These are phyloP conservation scores for Blakeslea trispora DNA, from an alignment of 371 early-diverging fungal genomes.

Conservation along the genomic window DNA sequence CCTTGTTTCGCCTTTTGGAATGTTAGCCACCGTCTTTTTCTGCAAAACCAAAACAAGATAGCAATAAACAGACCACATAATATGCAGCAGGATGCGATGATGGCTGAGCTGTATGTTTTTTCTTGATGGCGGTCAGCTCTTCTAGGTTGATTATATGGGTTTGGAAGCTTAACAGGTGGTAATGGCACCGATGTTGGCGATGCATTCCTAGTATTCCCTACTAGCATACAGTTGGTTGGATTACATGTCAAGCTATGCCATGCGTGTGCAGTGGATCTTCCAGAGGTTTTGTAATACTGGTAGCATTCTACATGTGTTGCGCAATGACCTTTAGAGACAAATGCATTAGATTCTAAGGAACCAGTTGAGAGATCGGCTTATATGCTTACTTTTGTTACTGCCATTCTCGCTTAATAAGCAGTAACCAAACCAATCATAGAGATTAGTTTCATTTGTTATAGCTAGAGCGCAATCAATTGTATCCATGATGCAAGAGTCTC, in stretches of 20 bases:
- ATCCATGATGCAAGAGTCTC: slow-evolving; percentile 40
- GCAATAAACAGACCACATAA: not conserved
- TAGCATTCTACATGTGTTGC: slow-evolving; percentile 46
- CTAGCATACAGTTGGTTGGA: slow-evolving; percentile 33
- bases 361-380: slow-evolving; percentile 1
- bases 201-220: slow-evolving; percentile 17
- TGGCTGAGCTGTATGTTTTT: not conserved
- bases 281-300: slow-evolving; percentile 36
- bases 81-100: slow-evolving; percentile 25
- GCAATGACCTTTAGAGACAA: slow-evolving; percentile 30
- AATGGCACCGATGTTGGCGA: slow-evolving; percentile 23
- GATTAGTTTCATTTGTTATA: slow-evolving; percentile 8
- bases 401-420: slow-evolving; percentile 44
- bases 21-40: slow-evolving; percentile 17
- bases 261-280: slow-evolving; percentile 27
- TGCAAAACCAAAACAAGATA: slow-evolving; percentile 4
- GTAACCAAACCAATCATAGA: slow-evolving; percentile 44
- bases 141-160: not conserved
- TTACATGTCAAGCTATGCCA: slow-evolving; percentile 49
- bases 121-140: not conserved
- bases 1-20: not conserved
- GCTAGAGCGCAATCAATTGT: slow-evolving; percentile 19
- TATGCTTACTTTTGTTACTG: slow-evolving; percentile 30
- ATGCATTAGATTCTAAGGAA: not conserved
- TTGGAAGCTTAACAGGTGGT: not conserved